Evolutionary conservation across 2,329 filamentous ascomycete genomes (phyloP), one percentile per base, ranked within the genome.

Genomic region (Phaeosphaeria sp.): DNA sequence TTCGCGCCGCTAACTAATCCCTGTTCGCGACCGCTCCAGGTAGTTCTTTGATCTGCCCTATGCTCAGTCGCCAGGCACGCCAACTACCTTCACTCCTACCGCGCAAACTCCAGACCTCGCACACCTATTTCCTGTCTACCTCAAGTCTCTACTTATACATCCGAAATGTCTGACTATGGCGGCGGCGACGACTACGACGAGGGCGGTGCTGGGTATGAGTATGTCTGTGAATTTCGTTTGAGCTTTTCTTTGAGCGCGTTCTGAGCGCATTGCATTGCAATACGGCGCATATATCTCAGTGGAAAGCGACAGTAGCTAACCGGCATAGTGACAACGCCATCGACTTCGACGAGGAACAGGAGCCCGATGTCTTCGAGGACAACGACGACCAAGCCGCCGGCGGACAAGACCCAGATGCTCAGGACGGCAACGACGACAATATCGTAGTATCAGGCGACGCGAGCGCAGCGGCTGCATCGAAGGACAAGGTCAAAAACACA

Each of bases 321-420:
- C 15, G 21, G 22, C 24, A 22, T 57, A 71, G 63, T 55, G 71
- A 83, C 68, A 82, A 83, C 63, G 61, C 62, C 27, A 61, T 67
- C 48, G 63, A 69, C 71, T 90, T 87, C 67, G 89, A 90, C 72
- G 74, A 76, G 58, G 87, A 90, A 71, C 85, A 87, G 17, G 84
- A 86, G 69, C 81, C 83, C 61, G 78, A 82, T 81, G 88, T 93
- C 64, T 89, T 92, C 59, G 83, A 84, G 61, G 83, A 82, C 67
- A 85, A 87, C 73, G 85, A 87, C 66, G 86, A 88, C 67, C 78
- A 80, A 39, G 81, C 65, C 17, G 72, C 66, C 49, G 72, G 68
- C 56, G 67, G 57, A 40, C 74, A 76, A 49, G 73, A 76, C 51
- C 73, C 72, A 49, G 75, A 78, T 27, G 65, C 63, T 7, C 53